These are phyloP conservation scores for Magnaporthiopsis rhizophila DNA, from an alignment of 2,329 filamentous ascomycete genomes.

Conservation along the genomic window DNA sequence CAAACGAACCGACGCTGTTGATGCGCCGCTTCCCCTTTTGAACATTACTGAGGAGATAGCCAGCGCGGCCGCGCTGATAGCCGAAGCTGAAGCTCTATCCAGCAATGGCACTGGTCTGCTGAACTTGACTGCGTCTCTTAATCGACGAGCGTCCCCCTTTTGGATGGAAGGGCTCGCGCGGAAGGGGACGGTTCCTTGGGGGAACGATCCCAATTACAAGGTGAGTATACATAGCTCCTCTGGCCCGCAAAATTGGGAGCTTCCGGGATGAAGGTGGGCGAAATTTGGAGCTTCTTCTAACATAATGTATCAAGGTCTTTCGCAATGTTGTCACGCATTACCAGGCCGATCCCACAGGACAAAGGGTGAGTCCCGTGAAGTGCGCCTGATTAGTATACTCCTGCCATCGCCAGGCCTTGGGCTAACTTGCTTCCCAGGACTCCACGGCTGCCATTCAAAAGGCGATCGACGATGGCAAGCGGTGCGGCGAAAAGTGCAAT, in stretches of 20 bases:
- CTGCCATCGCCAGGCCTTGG: slow-evolving; percentile 58
- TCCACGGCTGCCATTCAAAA: slow-evolving; percentile 61
- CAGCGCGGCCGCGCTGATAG: slow-evolving; percentile 16
- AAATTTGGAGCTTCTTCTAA: no score
- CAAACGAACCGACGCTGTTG: background rate
- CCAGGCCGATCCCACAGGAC: no score
- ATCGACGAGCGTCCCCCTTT: slow-evolving; percentile 8
- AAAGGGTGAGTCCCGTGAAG: no score
- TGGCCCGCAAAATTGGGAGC: no score
- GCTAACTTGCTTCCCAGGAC: slow-evolving; percentile 48
- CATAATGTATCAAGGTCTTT: background rate
- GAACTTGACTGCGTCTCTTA: background rate
- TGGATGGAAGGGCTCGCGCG: slow-evolving; percentile 16
- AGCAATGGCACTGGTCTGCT: slow-evolving; percentile 4
- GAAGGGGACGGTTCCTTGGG: slow-evolving; percentile 17
- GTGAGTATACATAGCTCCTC: no score
- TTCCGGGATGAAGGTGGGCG: no score
- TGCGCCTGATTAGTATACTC: background rate
- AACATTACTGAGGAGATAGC: slow-evolving; percentile 18
- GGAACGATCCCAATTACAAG: slow-evolving; percentile 12
- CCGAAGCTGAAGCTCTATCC: slow-evolving; percentile 12
- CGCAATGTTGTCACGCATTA: background rate
- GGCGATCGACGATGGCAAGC: background rate
- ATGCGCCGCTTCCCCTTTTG: slow-evolving; percentile 10
- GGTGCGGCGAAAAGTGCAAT: slow-evolving; percentile 3